Conservation (phyloP, 306 rosid species). For the Dryas alaskensis region DNA sequence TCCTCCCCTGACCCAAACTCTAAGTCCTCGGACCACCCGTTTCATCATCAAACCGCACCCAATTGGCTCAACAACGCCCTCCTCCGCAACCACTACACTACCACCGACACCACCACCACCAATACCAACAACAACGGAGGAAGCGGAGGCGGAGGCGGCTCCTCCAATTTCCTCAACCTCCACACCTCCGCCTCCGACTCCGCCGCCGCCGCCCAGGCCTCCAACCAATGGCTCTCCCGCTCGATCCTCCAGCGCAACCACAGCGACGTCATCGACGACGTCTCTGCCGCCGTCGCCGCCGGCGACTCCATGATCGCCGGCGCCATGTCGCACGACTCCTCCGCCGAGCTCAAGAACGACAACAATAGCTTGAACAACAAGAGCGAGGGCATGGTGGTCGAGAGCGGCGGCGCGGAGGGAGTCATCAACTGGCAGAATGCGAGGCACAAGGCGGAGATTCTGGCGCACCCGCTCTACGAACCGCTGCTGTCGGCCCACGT, state of each 20-base stretch:
- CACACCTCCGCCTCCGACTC: conserved; percentile 71
- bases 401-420: conserved; percentile 42
- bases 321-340: conserved; percentile 56
- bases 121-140: conserved; percentile 19
- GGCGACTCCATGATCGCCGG: conserved; percentile 59
- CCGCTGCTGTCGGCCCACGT: conserved; percentile 92
- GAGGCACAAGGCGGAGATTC: conserved; percentile 73
- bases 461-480: conserved; percentile 80
- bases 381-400: conserved; percentile 40
- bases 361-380: conserved; percentile 35
- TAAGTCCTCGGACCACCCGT: conserved; percentile 36
- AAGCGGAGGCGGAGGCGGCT: not conserved
- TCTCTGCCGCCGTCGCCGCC: conserved; percentile 28
- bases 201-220: conserved; percentile 44
- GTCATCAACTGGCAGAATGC: conserved; percentile 85
- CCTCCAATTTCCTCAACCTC: conserved; percentile 73
- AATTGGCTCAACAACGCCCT: conserved; percentile 99
- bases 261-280: conserved; percentile 67
- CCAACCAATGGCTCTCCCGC: conserved; percentile 73
- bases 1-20: conserved; percentile 38
- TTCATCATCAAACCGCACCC: conserved; percentile 55
- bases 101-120: conserved; percentile 20
- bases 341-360: conserved; percentile 40
- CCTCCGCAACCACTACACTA: conserved; percentile 60
- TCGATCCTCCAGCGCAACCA: conserved; percentile 74